A percentile compares a stretch with the other conserved stretches of the same genome.
Conservation (phyloP, 2,329 filamentous ascomycete species). For the Gliomastix tumulicola region DNA sequence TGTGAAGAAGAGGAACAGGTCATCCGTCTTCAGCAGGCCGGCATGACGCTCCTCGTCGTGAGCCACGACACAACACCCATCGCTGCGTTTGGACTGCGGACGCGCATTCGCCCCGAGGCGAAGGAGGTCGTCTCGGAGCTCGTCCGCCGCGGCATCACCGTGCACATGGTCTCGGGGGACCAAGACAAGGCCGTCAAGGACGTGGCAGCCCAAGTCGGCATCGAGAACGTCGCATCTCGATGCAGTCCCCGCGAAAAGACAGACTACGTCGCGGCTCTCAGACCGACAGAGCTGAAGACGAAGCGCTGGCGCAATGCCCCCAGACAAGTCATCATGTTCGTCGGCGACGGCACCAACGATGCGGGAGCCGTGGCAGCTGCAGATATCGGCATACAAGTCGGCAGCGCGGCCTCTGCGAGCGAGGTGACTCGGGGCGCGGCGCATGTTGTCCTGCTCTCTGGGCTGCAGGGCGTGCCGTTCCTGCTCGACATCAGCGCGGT, state of each 20-base stretch:
- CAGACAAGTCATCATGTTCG: slow-evolving; percentile 52
- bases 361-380: slow-evolving; percentile 66
- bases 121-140: slow-evolving; percentile 34
- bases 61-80: slow-evolving; percentile 17
- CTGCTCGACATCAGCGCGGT: slow-evolving; percentile 46
- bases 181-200: slow-evolving; percentile 36
- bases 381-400: slow-evolving; percentile 64
- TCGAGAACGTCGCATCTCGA: slow-evolving; percentile 27
- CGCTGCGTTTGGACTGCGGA: slow-evolving; percentile 42
- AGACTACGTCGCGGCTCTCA: slow-evolving; percentile 33
- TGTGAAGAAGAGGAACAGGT: slow-evolving; percentile 12
- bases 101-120: slow-evolving; percentile 28
- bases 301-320: too few species aligned
- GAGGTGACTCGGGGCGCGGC: slow-evolving; percentile 63
- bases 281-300: too few species aligned
- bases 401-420: slow-evolving; percentile 24
- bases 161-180: slow-evolving; percentile 53
- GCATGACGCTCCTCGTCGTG: slow-evolving; percentile 18
- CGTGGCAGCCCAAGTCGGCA: slow-evolving; percentile 30
- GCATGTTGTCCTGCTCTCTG: slow-evolving; percentile 60
- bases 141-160: slow-evolving; percentile 33
- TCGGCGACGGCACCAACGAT: slow-evolving; percentile 76
- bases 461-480: slow-evolving; percentile 47
- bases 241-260: slow-evolving; percentile 44
- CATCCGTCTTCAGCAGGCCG: slow-evolving; percentile 8